A percentile compares a stretch with the other conserved stretches of the same genome.
Conservation (phyloP, 192 early-diverging fungal species). For the Coemansia sp. region DNA sequence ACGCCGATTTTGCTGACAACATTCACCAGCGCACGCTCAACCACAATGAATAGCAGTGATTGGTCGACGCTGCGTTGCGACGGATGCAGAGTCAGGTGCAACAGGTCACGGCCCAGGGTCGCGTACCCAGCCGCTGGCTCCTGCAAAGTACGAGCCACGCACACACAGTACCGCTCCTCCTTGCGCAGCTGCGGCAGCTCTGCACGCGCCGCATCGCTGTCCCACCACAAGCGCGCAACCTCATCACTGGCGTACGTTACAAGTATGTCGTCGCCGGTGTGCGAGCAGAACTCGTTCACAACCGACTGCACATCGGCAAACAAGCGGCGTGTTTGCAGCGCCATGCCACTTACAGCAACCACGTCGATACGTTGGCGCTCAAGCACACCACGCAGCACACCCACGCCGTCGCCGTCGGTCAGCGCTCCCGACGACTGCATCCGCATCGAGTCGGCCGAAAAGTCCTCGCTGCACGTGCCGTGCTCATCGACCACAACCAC, state of each 20-base stretch:
- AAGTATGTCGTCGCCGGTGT: slow-evolving; percentile 53
- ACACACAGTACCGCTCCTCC: slow-evolving; percentile 83
- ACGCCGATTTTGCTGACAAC: slow-evolving; percentile 83
- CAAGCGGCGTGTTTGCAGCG: slow-evolving; percentile 70
- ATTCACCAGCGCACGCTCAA: slow-evolving; percentile 88
- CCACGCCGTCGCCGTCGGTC: slow-evolving; percentile 20
- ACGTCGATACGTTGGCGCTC: slow-evolving; percentile 68
- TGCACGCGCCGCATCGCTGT: slow-evolving; percentile 65
- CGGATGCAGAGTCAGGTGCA: slow-evolving; percentile 73
- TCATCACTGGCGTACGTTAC: slow-evolving; percentile 86
- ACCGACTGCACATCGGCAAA: slow-evolving; percentile 64
- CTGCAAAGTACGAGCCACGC: slow-evolving; percentile 80
- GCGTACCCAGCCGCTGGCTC: slow-evolving; percentile 81
- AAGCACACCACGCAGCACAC: slow-evolving; percentile 61
- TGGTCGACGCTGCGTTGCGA: slow-evolving; percentile 71
- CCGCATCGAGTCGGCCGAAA: slow-evolving; percentile 63
- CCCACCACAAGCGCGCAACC: slow-evolving; percentile 81
- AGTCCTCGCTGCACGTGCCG: slow-evolving; percentile 66
- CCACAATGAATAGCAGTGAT: slow-evolving; percentile 61
- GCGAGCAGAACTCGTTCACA: slow-evolving; percentile 54
- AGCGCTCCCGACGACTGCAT: background rate
- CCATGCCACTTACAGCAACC: slow-evolving; percentile 80
- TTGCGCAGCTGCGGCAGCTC: slow-evolving; percentile 70
- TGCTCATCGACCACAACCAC: slow-evolving; percentile 74
- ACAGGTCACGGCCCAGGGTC: slow-evolving; percentile 61